Base-by-base conservation (phyloP, 1,284 basidiomycete genomes). In the Tremellales sp. region DNA sequence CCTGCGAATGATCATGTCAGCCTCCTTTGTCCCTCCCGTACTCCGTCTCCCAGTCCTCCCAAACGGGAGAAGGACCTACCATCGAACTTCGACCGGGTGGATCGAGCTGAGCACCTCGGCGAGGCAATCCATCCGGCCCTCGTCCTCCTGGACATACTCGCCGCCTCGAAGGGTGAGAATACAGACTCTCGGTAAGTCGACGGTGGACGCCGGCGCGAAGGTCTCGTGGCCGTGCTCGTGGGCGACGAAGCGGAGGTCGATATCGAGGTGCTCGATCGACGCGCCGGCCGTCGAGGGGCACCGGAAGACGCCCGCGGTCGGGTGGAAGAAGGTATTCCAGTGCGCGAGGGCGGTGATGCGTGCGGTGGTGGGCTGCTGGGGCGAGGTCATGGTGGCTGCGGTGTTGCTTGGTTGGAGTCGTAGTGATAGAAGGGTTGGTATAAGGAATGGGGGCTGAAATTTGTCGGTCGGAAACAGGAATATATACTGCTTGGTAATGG, bases 191-290 rank as follows among this genome's bases (percentile, higher is more conserved):
- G 65, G 65, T 1, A 67, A 45, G 40, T 60, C 40, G 38, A 65
- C 35, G 5, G 46, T 31, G 12, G 14, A 18, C 28, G 27, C 25
- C 33, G 38, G 19, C 21, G 18, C 21, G 32, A 35, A n/a, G 38
- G 13, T 29, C 29, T 18, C 16, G 21, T 37, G 18, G 16, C 43
- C 45, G 14, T 42, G 26, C 13, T 50, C 45, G 43, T 57, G 50
- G 24, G 53, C 47, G 42, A 67, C 56, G 45, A 56, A 65, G n/a
- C 65, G 56, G n/a, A 67, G 51, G 43, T 67, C 65, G 33, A 67
- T 61, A 37, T 67, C 65, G 46, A 67, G 57, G 46, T 65, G 63
- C 34, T 61, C 51, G 46, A 67, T 63, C 14, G 49, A 44, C 10
- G 51, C 39, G 10, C 61, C 61, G n/a, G 53, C 34, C 10, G 32